These are phyloP conservation scores for Macrotyloma uniflorum DNA, from an alignment of 306 rosid species.

Conservation along the genomic window DNA sequence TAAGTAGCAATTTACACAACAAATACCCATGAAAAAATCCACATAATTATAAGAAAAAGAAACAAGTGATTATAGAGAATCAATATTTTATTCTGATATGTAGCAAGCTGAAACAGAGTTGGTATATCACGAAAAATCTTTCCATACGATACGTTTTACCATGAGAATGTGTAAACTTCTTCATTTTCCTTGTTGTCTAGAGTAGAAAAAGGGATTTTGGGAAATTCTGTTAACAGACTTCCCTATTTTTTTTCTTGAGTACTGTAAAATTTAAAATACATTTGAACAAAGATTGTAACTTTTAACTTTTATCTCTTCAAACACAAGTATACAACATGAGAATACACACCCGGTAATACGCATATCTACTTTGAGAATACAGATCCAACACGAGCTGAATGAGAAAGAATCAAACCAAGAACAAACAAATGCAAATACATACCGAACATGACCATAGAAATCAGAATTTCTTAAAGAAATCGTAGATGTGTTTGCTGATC, in stretches of 20 bases:
- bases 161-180: neutral
- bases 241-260: neutral
- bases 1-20: neutral
- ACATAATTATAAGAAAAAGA: neutral
- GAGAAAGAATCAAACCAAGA: conserved; percentile 9
- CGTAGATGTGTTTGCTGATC: conserved; percentile 61
- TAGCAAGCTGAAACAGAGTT: neutral
- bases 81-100: neutral
- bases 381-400: neutral
- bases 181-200: too few species aligned
- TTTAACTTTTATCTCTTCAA: neutral
- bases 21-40: neutral
- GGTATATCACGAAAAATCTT: neutral
- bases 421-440: neutral
- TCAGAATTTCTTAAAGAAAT: conserved; percentile 60
- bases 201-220: neutral
- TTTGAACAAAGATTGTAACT: neutral
- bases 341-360: neutral
- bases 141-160: neutral
- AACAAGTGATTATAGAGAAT: neutral
- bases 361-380: neutral
- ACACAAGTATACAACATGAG: neutral
- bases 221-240: neutral
- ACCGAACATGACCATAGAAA: neutral
- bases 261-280: neutral